Conservation (phyloP, 257 asterid species). For the Linderniella brevidens region DNA sequence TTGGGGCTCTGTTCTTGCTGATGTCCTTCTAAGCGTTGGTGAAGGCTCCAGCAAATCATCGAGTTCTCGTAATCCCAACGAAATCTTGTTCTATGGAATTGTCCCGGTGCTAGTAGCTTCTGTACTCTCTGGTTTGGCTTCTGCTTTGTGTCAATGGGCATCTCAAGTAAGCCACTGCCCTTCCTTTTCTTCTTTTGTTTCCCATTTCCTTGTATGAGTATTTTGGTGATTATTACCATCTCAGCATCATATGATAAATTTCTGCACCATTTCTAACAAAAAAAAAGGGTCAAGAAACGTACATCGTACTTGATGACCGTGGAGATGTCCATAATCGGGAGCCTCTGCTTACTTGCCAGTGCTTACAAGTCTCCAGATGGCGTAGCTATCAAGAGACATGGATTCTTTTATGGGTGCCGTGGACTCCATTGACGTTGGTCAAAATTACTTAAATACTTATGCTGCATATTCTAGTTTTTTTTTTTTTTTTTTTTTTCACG, state of each 20-base stretch:
- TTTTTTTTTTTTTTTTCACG: too few species aligned
- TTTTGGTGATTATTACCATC: too few species aligned
- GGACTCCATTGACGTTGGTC: conserved; percentile 86
- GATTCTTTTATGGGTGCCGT: conserved; percentile 83
- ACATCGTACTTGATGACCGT: conserved; percentile 89
- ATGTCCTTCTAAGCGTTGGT: conserved; percentile 72
- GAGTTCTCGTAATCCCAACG: conserved; percentile 44
- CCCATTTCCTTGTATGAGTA: background rate
- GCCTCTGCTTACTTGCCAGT: conserved; percentile 76
- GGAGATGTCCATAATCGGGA: conserved; percentile 95
- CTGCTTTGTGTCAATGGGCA: conserved; percentile 98
- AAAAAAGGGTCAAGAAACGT: conserved; percentile 90
- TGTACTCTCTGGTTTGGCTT: conserved; percentile 91
- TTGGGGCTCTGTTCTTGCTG: conserved; percentile 86
- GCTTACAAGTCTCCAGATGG: conserved; percentile 90
- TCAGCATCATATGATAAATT: too few species aligned
- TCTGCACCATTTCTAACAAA: conserved; percentile 10
- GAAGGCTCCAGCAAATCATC: conserved; percentile 84
- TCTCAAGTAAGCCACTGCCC: conserved; percentile 44
- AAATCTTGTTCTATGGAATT: conserved; percentile 65
- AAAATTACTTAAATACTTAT: conserved; percentile 7
- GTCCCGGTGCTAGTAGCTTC: conserved; percentile 84
- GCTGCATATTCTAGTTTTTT: too few species aligned
- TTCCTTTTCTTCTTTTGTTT: background rate
- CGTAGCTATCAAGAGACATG: conserved; percentile 47